Evolutionary conservation across 208 protist species (phyloP), one percentile per base, ranked within the genome.

Genomic region (Leishmania aethiopica): DNA sequence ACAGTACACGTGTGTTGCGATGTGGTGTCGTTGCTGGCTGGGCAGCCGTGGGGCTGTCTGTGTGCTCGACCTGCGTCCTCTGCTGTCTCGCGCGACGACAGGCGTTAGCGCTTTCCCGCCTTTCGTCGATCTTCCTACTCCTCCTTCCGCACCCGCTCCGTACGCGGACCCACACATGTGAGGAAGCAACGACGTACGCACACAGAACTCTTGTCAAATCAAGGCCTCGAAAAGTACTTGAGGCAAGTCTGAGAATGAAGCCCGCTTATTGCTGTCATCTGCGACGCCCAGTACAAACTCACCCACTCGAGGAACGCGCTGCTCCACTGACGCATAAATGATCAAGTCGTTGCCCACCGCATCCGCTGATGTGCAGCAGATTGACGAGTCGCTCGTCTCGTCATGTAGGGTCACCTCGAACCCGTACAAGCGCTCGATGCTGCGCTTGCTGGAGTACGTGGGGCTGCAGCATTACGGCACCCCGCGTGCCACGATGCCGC

Each of bases 371-470:
- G 76, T 55, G 15, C 69, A 49, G 2, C 72, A 66, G 28, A 37
- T 82, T 19, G 4, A 25, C 25, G 82, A 86, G 57, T n/a, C 69
- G 32, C 78, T 82, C 2, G 19, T 82, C 49, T 84, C 83, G 40
- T 80, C 84, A n/a, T 75, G 72, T 47, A 19, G 47, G n/a, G 70
- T 1, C 28, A 59, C 79, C 17, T 40, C 71, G n/a, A 89, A 91
- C 70, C 82, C 86, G 13, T 96, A 96, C 86, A 92, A 90, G 77
- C 78, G 80, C 10, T 95, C 91, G 19, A 92, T 96, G 86, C 85
- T 84, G 22, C 83, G 85, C 7, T 64, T 96, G 35, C 81, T 94
- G 0, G 71, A 75, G 17, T 93, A 88, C 75, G 84, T 94, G 19
- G 93, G 93, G 1, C 70, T 96, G 28, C 69, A 84, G 62, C 76